These are phyloP conservation scores for Gonium pectorale DNA, from an alignment of 139 green algal species.

Conservation along the genomic window DNA sequence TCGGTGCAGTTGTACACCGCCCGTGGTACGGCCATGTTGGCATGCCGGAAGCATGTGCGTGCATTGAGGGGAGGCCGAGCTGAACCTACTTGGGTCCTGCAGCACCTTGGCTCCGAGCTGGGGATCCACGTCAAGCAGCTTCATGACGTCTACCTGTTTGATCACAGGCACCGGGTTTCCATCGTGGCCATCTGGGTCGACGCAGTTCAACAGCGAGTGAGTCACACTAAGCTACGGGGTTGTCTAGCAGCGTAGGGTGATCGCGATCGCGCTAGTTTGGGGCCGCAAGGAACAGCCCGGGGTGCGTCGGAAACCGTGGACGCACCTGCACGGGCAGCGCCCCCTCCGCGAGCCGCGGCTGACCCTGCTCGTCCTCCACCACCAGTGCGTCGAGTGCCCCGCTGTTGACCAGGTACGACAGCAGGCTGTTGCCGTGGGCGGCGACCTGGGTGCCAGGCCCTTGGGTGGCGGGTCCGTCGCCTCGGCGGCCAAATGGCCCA, in stretches of 20 bases:
- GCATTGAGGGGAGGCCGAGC: neutral
- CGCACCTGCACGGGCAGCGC: slow-evolving; percentile 15
- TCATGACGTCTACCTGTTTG: slow-evolving; percentile 23
- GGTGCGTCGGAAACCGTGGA: neutral
- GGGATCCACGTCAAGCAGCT: neutral
- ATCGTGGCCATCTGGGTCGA: neutral
- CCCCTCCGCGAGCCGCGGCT: neutral
- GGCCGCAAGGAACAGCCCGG: neutral
- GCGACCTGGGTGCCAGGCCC: too few species aligned
- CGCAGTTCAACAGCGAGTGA: neutral
- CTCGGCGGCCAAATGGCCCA: neutral
- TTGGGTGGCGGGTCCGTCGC: neutral
- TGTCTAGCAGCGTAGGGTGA: neutral
- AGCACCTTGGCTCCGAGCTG: neutral
- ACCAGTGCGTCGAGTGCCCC: slow-evolving; percentile 1
- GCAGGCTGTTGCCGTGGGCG: neutral
- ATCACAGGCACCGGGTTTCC: neutral
- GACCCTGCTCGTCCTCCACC: slow-evolving; percentile 17
- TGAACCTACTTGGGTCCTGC: slow-evolving; percentile 7
- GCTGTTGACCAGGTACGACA: slow-evolving; percentile 1
- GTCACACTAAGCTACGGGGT: neutral
- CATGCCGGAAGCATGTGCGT: too few species aligned
- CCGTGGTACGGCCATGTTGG: too few species aligned
- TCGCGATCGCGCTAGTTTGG: neutral
- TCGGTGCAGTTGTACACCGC: too few species aligned